Evolutionary conservation across 1,284 basidiomycete species (phyloP).

Genomic region (Thecaphora thlaspeos): DNA sequence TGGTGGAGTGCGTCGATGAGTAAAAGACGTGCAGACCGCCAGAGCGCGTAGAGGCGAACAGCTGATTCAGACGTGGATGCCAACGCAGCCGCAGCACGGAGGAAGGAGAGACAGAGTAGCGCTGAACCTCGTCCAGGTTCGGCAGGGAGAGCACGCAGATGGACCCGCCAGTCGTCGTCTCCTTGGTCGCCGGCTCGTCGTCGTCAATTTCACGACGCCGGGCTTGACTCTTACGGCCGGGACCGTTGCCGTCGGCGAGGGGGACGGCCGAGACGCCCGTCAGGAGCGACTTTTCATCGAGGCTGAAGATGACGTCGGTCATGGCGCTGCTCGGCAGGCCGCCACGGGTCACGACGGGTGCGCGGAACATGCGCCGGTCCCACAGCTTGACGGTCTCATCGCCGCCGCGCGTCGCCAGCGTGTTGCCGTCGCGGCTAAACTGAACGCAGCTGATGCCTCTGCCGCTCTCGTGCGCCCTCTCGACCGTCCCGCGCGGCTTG

Average conservation of each 20-base stretch:
- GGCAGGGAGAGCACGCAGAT: slow-evolving; percentile 23
- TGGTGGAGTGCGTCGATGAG: slow-evolving; percentile 78
- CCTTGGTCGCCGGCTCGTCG: not conserved
- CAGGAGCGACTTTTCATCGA: slow-evolving; percentile 77
- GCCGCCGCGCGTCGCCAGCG: slow-evolving; percentile 77
- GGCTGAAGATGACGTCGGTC: slow-evolving; percentile 85
- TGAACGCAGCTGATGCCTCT: slow-evolving; percentile 79
- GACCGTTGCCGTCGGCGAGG: not conserved
- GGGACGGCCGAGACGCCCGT: slow-evolving; percentile 64
- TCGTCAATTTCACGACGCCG: too few species aligned
- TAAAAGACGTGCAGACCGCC: slow-evolving; percentile 86
- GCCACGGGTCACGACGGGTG: slow-evolving; percentile 69
- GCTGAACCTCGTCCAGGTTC: slow-evolving; percentile 9
- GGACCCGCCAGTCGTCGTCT: slow-evolving; percentile 9
- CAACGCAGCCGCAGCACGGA: slow-evolving; percentile 31
- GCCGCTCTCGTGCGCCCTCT: slow-evolving; percentile 78
- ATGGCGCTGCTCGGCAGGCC: slow-evolving; percentile 74
- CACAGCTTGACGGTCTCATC: slow-evolving; percentile 95
- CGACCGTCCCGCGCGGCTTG: slow-evolving; percentile 78
- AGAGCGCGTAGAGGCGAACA: slow-evolving; percentile 38
- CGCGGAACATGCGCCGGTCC: slow-evolving; percentile 85
- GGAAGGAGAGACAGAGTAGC: slow-evolving; percentile 2
- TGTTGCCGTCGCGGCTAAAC: slow-evolving; percentile 77
- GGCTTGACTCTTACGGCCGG: not conserved
- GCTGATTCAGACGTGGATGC: slow-evolving; percentile 43